phyloP scores from a whole-genome alignment of 2,329 filamentous ascomycete species.

The Hypoxylon sp. region DNA sequence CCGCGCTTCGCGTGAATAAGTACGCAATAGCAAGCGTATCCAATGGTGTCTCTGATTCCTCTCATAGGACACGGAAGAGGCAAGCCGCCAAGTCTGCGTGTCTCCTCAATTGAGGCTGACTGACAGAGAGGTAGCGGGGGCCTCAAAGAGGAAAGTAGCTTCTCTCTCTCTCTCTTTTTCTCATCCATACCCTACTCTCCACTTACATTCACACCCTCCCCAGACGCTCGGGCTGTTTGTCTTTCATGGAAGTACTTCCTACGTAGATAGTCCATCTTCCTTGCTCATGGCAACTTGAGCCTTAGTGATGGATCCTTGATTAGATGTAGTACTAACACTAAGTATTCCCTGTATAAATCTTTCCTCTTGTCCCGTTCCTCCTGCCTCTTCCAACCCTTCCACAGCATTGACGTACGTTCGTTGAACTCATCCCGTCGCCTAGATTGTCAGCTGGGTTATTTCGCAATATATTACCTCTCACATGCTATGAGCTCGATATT shows the following conservation, averaged over 20 bases:
- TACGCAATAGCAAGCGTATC: conserved; percentile 16
- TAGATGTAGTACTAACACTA: conserved; percentile 32
- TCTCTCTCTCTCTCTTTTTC: conserved; percentile 10
- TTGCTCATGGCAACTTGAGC: conserved; percentile 32
- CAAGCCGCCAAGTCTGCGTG: conserved; percentile 39
- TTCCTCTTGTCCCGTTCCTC: conserved; percentile 35
- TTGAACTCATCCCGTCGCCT: conserved; percentile 10
- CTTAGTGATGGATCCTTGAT: conserved; percentile 33
- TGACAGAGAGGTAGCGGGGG: conserved; percentile 42
- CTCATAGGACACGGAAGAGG: conserved; percentile 33
- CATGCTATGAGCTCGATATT: conserved; percentile 35
- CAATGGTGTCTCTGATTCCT: conserved; percentile 30
- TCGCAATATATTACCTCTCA: conserved; percentile 20
- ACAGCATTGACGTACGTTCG: conserved; percentile 23
- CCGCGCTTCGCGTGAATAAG: conserved; percentile 34
- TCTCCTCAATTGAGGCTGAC: conserved; percentile 46
- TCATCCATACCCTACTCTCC: conserved; percentile 40
- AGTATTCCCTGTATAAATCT: conserved; percentile 40
- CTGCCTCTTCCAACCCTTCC: conserved; percentile 17
- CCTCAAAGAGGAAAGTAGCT: conserved; percentile 42
- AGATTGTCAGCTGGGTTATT: conserved; percentile 23
- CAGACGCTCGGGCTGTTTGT: conserved; percentile 43
- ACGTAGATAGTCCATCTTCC: conserved; percentile 40
- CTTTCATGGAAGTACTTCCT: conserved; percentile 35
- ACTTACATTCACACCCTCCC: conserved; percentile 48